Base-by-base conservation (phyloP, 306 rosid species). In the Albizia julibrissin region DNA sequence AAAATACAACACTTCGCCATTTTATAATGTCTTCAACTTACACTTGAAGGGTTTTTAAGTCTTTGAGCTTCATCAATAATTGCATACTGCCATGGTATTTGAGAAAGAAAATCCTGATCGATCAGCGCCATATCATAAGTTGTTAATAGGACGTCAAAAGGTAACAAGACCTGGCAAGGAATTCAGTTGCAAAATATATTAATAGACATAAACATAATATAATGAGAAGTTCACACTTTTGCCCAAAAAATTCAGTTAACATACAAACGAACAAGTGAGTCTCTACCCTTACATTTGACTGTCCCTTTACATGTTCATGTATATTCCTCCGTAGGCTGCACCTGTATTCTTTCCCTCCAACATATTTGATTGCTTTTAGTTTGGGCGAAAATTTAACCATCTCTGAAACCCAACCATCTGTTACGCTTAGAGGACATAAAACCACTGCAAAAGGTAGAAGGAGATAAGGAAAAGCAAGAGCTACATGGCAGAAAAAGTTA, bases 11-110 rank as follows among this genome's bases (percentile, higher is more conserved):
- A 50, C 29, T 50, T 49, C 34, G 65, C 29, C 82, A 70, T 79
- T 50, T 37, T 44, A 67, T 40, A 81, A 61, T 49, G 46, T 64
- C 56, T 84, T 82, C 42, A 61, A 89, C 98, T 49, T 95, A 95
- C 99, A 83, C 97, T 95, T 80, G 92, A 88, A 27, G 97, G 92
- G 80, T 95, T 95, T 82, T 95, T 95, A 75, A 95, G 99, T 87
- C 99, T 81, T 80, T 95, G 99, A 78, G 99, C 98, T 89, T 95
- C 99, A 85, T 95, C 98, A 81, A 95, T 89, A 83, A 95, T 86
- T 76, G 95, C 90, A 85, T 88, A 90, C 61, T 89, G 87, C 99
- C 99, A 95, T n/a, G 97, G 91, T 87, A 93, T 89, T 86, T 93
- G 99, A 89, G 94, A 90, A 81, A 95, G 97, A 80, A 95, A 93